Percentiles rank a stretch among this genome's conserved stretches.
These are phyloP conservation scores for Aleurites moluccanus DNA, from an alignment of 441 rosid species.

Conservation along the genomic window DNA sequence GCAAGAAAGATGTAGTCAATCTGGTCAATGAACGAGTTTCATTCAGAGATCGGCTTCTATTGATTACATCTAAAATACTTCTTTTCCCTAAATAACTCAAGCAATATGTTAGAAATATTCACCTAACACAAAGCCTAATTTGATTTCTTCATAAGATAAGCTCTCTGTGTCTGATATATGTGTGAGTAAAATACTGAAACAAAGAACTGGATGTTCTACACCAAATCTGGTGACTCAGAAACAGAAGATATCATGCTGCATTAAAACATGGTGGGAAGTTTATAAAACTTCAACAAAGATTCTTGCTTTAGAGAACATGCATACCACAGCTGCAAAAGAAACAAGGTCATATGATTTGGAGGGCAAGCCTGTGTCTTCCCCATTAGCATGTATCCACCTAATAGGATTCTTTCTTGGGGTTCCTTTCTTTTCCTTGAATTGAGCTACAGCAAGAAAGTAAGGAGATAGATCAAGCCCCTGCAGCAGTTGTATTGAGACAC, in stretches of 20 bases:
- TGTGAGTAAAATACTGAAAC: too few species aligned
- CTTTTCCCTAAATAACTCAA: neutral
- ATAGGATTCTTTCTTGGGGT: constrained; percentile 38
- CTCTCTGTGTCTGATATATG: too few species aligned
- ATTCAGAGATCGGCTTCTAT: too few species aligned
- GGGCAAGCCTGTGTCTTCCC: constrained; percentile 61
- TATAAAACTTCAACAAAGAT: neutral
- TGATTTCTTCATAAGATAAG: neutral
- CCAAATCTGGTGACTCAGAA: neutral
- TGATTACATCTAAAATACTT: too few species aligned
- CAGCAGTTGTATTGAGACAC: constrained; percentile 8
- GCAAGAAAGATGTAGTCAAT: neutral
- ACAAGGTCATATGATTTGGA: constrained; percentile 52
- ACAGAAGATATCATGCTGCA: neutral
- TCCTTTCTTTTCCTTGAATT: constrained; percentile 46
- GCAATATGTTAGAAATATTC: neutral
- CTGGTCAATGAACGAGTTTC: too few species aligned
- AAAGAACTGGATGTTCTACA: neutral
- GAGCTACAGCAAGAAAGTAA: constrained; percentile 60
- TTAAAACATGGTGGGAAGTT: neutral
- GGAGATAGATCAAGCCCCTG: constrained; percentile 73
- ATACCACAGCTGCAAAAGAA: constrained; percentile 50
- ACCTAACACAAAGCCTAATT: neutral
- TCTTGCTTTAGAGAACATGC: constrained; percentile 4
- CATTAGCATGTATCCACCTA: constrained; percentile 56